Evolutionary conservation across 1,284 basidiomycete species (phyloP), one percentile per base, ranked within the genome.

Genomic region (Exobasidium rhododendri): DNA sequence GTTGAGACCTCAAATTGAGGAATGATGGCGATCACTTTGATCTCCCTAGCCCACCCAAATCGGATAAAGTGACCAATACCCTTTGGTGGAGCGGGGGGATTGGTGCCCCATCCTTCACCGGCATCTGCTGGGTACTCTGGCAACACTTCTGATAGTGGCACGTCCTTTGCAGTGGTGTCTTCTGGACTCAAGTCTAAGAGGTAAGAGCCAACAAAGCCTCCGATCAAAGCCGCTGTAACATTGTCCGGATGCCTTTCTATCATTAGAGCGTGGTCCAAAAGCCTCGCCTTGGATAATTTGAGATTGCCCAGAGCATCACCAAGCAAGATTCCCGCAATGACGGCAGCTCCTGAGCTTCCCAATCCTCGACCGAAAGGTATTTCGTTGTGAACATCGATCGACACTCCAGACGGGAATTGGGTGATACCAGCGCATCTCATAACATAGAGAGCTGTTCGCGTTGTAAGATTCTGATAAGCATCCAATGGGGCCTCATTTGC

Each of bases 221-320:
- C 96, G 31, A 97, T 86, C 35, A 99, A 86, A 0, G 94, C 94
- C 0, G 96, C 96, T 0, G 96, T 96, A 69, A 99, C 94, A 80
- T 99, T 99, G 82, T 99, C 96, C 6, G 96, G 96, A 81, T 99
- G 96, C 10, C 96, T 86, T 81, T 99, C 96, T 73, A 99, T 94
- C 96, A 99, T 98, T 62, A 99, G 85, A 0, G 96, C 94, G 78
- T 92, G 94, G 82, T 99, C 96, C 61, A 98, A 86, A 71, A 96
- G 83, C 29, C 96, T 86, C 56, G 85, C 85, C 31, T 82, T 84
- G 17, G 88, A 79, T 13, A 98, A 85, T 26, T 84, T 78, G 64
- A 98, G 85, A 53, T 86, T 70, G 14, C 91, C 94, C 13, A 98
- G 83, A 20, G 87, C 85, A 79, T 94, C 86, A 44, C 89, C 96